Evolutionary conservation across 345 rosid species (phyloP).

Genomic region (Lenwebbia sp.): DNA sequence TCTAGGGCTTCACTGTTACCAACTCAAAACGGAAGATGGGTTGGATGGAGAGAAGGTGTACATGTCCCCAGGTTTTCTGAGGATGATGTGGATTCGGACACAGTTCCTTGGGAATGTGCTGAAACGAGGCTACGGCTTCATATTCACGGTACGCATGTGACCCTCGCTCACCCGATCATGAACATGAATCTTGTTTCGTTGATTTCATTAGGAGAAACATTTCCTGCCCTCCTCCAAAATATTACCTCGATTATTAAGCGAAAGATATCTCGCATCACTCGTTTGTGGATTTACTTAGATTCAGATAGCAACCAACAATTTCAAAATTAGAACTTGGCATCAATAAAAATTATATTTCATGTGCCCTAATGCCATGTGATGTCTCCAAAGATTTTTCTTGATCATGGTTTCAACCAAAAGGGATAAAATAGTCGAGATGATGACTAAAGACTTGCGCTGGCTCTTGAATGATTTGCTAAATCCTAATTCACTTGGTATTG

Average conservation of each 20-base stretch:
- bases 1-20: slow-evolving; percentile 55
- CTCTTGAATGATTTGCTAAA: not conserved
- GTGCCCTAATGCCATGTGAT: not conserved
- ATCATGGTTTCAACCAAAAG: not conserved
- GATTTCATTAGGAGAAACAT: not conserved
- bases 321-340: not conserved
- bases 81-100: slow-evolving; percentile 87
- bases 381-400: not conserved
- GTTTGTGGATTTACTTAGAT: not conserved
- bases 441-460: not conserved
- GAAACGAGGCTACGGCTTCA: slow-evolving; percentile 48
- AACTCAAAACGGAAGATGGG: slow-evolving; percentile 31
- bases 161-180: not conserved
- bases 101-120: slow-evolving; percentile 49
- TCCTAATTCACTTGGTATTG: not conserved
- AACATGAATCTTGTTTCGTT: not conserved
- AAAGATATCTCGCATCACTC: not conserved
- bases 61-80: slow-evolving; percentile 61
- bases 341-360: not conserved
- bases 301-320: not conserved
- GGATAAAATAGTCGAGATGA: not conserved
- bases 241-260: not conserved
- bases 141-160: slow-evolving; percentile 45
- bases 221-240: not conserved
- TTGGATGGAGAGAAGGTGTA: slow-evolving; percentile 36